Base-by-base conservation (phyloP, 805 yeast genomes). In the Cyberlindnera mrakii region DNA sequence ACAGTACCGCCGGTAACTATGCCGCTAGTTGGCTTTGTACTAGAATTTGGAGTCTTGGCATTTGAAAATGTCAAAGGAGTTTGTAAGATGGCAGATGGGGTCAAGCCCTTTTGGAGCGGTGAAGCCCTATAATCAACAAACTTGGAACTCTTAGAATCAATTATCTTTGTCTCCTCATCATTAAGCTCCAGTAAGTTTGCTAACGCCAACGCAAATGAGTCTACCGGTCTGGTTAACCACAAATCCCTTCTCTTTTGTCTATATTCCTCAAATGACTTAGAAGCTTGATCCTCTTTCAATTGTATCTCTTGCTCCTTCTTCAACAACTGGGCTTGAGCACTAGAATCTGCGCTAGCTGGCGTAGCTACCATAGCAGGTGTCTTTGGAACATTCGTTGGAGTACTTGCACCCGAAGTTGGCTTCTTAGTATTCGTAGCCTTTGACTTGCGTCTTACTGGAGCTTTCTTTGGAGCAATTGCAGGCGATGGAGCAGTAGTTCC, bases 61-160 rank as follows among this genome's bases (percentile, higher is more conserved):
- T 48, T 52, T 3, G 62, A 49, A 31, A 58, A 57, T 0, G 59
- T 54, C 44, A 56, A 37, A 3, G 62, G 62, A 0, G 62, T 58
- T 39, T 58, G 62, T 14, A 58, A 32, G 13, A 58, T 51, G 1
- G 62, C 50, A 5, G 61, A 58, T 6, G 62, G 62, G 1, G 62
- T 58, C 27, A 58, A 37, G 4, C 56, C 53, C 42, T 52, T 57
- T 6, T 52, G 41, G 30, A 49, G 39, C 25, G 58, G 54, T 1
- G 60, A 47, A 11, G 37, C 32, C 31, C 45, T 50, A 5, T 42
- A 34, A 3, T 51, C 58, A 31, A 23, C 15, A 13, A 10, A 9
- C 16, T 40, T 33, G 34, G 51, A 52, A 18, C 41, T 45, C 27
- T 47, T 51, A 1, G 52, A 41, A n/a, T 53, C 55, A 7, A 52